Base-by-base conservation (phyloP, 495 filamentous ascomycete genomes). In the Parachaetomium inaequale region DNA sequence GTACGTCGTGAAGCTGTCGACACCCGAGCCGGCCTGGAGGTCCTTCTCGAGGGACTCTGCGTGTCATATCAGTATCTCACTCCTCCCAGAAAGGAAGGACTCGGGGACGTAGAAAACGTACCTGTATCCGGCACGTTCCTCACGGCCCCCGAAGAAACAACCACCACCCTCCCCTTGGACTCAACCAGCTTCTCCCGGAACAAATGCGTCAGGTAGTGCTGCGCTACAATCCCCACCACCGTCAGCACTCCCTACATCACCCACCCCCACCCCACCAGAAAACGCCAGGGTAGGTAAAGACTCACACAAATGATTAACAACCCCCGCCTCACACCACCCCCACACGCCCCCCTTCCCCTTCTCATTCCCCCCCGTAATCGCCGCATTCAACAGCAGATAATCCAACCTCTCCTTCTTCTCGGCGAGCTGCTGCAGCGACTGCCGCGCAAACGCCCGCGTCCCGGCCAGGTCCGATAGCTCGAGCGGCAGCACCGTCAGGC, bases 241-340 rank as follows among this genome's bases (percentile, higher is more conserved):
- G 7, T 28, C 36, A 43, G 10, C 34, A 26, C 21, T 11, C n/a
- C 0, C 1, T n/a, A 0, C 31, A 25, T 8, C 19, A 54, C 6
- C 2, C 17, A 0, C 3, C 25, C 17, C 19, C 54, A 45, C 2
- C 34, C 40, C 21, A 10, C 17, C 7, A 3, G 8, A 0, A 14
- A 43, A 43, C 40, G 5, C 15, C 15, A 5, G 12, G 12, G 14
- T 5, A 43, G 17, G n/a, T 34, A 43, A 14, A 8, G 4, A 63
- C 69, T 67, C 45, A 79, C 75, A 75, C 28, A 80, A 67, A 56
- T 79, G 76, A 42, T 80, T 80, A 2, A 80, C 76, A 15, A 78
- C 62, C 32, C 72, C 74, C 0, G 66, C 17, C 64, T 78, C 71
- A 52, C 72, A 69, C 75, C 76, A 58, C 42, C 40, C 55, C 26